Evolutionary conservation across 2,329 filamentous ascomycete species (phyloP), one percentile per base, ranked within the genome.

Genomic region (Penicillium italicum): DNA sequence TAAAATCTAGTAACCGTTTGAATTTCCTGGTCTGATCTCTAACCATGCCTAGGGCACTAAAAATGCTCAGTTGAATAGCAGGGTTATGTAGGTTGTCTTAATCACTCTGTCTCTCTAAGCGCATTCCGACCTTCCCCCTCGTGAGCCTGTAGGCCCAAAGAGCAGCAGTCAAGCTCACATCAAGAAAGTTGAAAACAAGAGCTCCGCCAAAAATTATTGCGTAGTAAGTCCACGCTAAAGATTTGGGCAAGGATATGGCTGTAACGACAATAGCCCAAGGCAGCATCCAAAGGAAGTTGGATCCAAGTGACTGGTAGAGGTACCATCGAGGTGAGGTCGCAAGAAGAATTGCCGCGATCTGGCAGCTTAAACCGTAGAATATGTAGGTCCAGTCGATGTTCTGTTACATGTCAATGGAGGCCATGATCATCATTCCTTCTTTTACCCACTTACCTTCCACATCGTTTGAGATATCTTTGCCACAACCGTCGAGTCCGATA

Each of bases 251-350:
- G 5, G 52, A 11, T 4, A 53, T 36, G 0, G 60, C 50, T 22
- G 62, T 59, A n/a, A 58, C 61, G 0, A 81, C 84, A 38, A 90
- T 82, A 0, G 87, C 86, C 86, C 87, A 90, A 0, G 86, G 87
- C 3, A 91, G 71, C 0, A 90, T 85, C 66, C 86, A 90, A 0
- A 86, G 68, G 0, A 90, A 45, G 62, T 90, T 90, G 7, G 85
- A 88, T 0, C 75, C 79, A 0, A 90, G 71, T 4, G 83, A 85
- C 67, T 90, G 86, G 55, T 81, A 84, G 0, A 90, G 75, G 66
- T 89, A 90, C 86, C 85, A 90, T 2, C 74, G 74, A 0, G 86
- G 86, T 0, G 79, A 73, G 0, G 86, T 88, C 0, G 87, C 83
- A 0, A 89, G 77, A 0, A 91, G 69, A 0, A 90, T 75, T 0